Evolutionary conservation across 1,284 basidiomycete genomes (phyloP), one percentile per base, ranked within the genome.

Genomic region (Cryptococcus sp.): DNA sequence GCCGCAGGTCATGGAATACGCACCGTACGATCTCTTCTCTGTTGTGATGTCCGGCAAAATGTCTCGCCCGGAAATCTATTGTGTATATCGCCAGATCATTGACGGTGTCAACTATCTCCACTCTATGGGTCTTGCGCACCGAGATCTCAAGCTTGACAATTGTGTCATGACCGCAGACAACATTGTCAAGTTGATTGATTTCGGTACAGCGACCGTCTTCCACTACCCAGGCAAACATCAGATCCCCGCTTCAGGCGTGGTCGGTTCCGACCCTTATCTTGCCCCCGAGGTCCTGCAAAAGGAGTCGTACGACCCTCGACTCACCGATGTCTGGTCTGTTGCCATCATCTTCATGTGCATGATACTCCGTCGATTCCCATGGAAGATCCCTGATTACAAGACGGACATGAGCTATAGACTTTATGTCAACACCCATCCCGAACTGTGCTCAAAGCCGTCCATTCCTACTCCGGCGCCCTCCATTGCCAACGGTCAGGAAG

Each of bases 21-120:
- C 96, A 1, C 95, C 96, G 16, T 96, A 89, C 76, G 96, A 99
- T 80, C 86, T 99, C 52, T 99, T 99, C 82, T 92, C 89, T 57
- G 93, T 99, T 70, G 96, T 99, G 82, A 99, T 99, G 96, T 95
- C 94, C 34, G 91, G 93, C 64, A 95, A 93, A 81, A 99, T 99
- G 96, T 86, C 88, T 58, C 88, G 94, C 26, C 93, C 93, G 52
- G 95, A 99, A 79, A 95, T 97, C 62, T 98, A 98, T 81, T 99
- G 96, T 75, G 93, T 99, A 64, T 99, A 98, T 81, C 89, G 93
- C 55, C 96, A 99, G 80, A 98, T 99, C 65, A 91, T 95, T 76
- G 91, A 94, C 71, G 96, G 96, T 55, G 95, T 99, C 66, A 90
- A 96, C 78, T 99, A 99, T 76, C 86, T 99, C 55, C 96, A 99